Evolutionary conservation across 192 early-diverging fungal genomes (phyloP).

Genomic region (Pecoramyces ruminantium): DNA sequence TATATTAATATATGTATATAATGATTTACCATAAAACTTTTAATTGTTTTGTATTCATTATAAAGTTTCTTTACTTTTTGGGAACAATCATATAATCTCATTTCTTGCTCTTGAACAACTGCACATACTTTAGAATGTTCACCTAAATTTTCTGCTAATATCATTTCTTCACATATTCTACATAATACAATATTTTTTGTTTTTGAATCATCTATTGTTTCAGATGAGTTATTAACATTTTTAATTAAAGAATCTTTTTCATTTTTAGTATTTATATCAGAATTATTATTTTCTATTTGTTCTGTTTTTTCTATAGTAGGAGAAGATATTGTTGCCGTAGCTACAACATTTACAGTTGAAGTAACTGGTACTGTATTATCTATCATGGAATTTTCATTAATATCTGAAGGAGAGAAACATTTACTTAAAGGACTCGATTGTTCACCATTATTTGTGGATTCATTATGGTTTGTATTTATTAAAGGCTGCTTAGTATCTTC

Average conservation of each 20-base stretch:
- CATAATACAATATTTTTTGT: conserved; percentile 39
- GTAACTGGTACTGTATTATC: too few relatives aligned
- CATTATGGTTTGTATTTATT: background rate
- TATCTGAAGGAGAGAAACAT: background rate
- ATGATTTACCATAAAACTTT: background rate
- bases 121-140: conserved; percentile 66
- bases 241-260: background rate
- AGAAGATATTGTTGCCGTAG: too few relatives aligned
- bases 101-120: conserved; percentile 38
- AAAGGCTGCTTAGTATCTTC: background rate
- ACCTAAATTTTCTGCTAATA: conserved; percentile 43
- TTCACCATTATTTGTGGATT: background rate
- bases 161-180: conserved; percentile 70
- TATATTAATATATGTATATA: too few relatives aligned
- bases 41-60: background rate
- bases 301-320: background rate
- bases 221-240: background rate
- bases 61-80: background rate
- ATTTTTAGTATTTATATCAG: background rate
- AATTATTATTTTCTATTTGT: background rate
- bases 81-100: background rate
- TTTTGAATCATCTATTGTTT: background rate
- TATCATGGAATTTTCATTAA: too few relatives aligned
- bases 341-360: too few relatives aligned
- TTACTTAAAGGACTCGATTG: background rate